phyloP scores from a whole-genome alignment of 2,329 filamentous ascomycete species.

The Fusarium citri region DNA sequence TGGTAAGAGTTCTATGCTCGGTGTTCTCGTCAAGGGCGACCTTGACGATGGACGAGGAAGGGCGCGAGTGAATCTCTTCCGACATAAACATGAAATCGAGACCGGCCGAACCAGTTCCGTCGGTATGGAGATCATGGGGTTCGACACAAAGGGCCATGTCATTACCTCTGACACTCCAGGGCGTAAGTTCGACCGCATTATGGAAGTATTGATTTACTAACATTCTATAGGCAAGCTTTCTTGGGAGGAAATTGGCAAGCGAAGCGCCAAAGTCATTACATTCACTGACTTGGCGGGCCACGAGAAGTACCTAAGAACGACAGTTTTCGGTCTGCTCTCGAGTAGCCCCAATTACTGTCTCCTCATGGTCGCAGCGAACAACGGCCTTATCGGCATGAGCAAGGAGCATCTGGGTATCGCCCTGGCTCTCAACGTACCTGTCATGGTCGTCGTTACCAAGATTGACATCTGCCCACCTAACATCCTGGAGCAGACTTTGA shows the following conservation, averaged over 20 bases:
- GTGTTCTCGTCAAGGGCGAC: conserved; percentile 93
- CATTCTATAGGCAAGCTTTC: conserved; percentile 70
- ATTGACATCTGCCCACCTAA: conserved; percentile 98
- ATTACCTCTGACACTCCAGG: conserved; percentile 85
- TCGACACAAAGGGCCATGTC: conserved; percentile 86
- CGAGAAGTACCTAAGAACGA: conserved; percentile 93
- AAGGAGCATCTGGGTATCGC: conserved; percentile 98
- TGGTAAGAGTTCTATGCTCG: conserved; percentile 95
- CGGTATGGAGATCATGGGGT: conserved; percentile 99
- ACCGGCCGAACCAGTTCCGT: conserved; percentile 95
- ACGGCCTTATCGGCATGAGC: conserved; percentile 96
- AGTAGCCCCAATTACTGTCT: conserved; percentile 98
- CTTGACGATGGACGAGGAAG: conserved; percentile 95
- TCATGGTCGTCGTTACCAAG: conserved; percentile 98
- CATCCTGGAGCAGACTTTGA: conserved; percentile 92
- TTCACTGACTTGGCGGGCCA: conserved; percentile 97
- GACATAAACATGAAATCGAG: conserved; percentile 98
- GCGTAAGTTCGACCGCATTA: conserved; percentile 63
- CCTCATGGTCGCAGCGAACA: conserved; percentile 98
- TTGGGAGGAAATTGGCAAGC: conserved; percentile 97
- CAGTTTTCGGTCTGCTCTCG: conserved; percentile 93
- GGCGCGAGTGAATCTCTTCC: conserved; percentile 93
- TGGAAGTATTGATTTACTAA: conserved; percentile 23
- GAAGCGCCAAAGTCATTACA: conserved; percentile 94
- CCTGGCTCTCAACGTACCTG: conserved; percentile 91